Evolutionary conservation across 2,329 filamentous ascomycete species (phyloP).

Genomic region (Alternaria panax): DNA sequence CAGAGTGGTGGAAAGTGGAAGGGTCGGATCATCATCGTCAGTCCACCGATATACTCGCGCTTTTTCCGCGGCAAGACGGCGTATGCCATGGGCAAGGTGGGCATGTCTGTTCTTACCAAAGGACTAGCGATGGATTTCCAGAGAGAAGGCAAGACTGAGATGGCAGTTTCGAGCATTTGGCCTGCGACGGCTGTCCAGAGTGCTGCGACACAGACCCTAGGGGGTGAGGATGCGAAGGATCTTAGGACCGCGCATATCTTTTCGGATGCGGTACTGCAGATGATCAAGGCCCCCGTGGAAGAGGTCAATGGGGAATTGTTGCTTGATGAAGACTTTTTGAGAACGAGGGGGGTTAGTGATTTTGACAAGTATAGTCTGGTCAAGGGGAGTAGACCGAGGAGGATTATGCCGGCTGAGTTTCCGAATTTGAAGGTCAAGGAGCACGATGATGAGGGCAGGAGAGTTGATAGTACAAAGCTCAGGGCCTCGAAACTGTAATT

Average conservation of each 20-base stretch:
- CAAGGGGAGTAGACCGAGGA: constrained; percentile 66
- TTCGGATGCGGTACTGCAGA: constrained; percentile 78
- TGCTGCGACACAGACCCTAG: constrained; percentile 68
- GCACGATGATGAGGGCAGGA: constrained; percentile 79
- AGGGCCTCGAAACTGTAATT: constrained; percentile 28
- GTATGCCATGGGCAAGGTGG: constrained; percentile 80
- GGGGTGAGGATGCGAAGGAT: constrained; percentile 59
- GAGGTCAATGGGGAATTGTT: constrained; percentile 75
- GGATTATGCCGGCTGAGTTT: constrained; percentile 78
- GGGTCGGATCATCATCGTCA: constrained; percentile 77
- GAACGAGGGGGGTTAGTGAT: constrained; percentile 70
- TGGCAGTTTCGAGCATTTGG: constrained; percentile 86
- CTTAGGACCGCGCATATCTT: constrained; percentile 76
- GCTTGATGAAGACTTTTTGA: constrained; percentile 82
- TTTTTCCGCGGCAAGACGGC: constrained; percentile 88
- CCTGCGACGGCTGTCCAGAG: constrained; percentile 80
- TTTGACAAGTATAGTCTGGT: constrained; percentile 78
- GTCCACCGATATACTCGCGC: constrained; percentile 82
- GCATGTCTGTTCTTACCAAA: constrained; percentile 82
- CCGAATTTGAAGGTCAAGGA: constrained; percentile 76
- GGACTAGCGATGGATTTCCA: constrained; percentile 83
- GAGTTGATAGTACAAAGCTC: constrained; percentile 67
- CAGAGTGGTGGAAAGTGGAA: constrained; percentile 58
- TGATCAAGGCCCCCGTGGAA: constrained; percentile 67
- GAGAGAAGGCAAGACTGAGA: constrained; percentile 68